phyloP scores from a whole-genome alignment of 2,329 filamentous ascomycete genomes.

The Cordyceps fumosorosea region DNA sequence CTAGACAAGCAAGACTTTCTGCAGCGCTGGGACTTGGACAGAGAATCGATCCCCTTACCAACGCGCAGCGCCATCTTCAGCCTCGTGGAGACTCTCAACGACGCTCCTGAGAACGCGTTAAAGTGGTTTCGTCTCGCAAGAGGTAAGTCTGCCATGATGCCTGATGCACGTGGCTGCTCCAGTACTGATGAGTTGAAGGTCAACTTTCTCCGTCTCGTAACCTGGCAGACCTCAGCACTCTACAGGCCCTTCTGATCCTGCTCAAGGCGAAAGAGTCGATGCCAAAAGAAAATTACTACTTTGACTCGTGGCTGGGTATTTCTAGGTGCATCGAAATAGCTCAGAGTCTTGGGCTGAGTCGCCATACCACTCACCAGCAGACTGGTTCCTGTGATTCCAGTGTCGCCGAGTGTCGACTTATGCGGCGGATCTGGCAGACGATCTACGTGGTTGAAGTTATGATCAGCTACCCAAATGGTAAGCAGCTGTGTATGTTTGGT shows the following conservation, averaged over 20 bases:
- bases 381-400: not conserved
- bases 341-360: not conserved
- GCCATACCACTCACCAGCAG: not conserved
- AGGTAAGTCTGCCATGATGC: not conserved
- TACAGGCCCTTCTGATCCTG: not conserved
- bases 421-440: not conserved
- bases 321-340: conserved; percentile 1
- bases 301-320: not conserved
- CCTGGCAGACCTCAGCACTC: not conserved
- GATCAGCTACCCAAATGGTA: conserved; percentile 7
- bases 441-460: conserved; percentile 5
- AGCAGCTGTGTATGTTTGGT: not conserved
- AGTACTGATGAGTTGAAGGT: not conserved
- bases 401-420: not conserved
- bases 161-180: too few species aligned
- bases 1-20: conserved; percentile 2
- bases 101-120: not conserved
- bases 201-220: not conserved
- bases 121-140: not conserved
- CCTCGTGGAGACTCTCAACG: not conserved
- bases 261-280: not conserved
- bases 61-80: not conserved
- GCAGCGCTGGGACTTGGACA: not conserved
- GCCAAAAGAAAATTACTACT: not conserved
- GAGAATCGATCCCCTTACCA: not conserved